Conservation (phyloP, 2,329 filamentous ascomycete genomes). For the Lachnellula occidentalis region DNA sequence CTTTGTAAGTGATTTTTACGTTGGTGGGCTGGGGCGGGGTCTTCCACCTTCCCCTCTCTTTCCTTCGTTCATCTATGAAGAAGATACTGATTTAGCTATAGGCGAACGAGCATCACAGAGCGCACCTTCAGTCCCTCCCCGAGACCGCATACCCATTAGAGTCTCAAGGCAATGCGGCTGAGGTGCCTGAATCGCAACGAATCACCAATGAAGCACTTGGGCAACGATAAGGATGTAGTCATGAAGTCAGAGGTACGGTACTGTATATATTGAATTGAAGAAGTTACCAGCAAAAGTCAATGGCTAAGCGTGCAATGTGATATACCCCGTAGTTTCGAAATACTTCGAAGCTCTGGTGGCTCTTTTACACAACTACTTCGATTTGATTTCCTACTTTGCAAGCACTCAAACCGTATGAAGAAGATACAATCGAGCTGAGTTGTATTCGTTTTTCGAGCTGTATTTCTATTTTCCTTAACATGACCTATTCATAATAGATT, state of each 20-base stretch:
- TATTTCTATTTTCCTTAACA: too few species aligned
- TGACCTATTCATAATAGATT: too few species aligned
- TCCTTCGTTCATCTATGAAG: neutral
- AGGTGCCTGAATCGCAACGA: slow-evolving; percentile 52
- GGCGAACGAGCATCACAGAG: slow-evolving; percentile 86
- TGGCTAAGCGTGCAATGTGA: neutral
- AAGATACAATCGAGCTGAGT: too few species aligned
- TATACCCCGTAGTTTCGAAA: neutral
- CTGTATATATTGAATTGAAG: slow-evolving; percentile 24
- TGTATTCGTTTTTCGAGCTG: too few species aligned
- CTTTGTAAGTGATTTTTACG: slow-evolving; percentile 60
- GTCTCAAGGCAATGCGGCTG: slow-evolving; percentile 51
- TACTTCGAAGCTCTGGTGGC: too few species aligned
- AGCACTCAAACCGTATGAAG: too few species aligned
- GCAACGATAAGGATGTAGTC: slow-evolving; percentile 45
- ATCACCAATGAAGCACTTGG: slow-evolving; percentile 53
- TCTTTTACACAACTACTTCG: too few species aligned
- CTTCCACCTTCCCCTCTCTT: neutral
- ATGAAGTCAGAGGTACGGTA: slow-evolving; percentile 4
- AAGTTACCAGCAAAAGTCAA: slow-evolving; percentile 1
- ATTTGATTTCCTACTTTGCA: too few species aligned
- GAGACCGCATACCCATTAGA: slow-evolving; percentile 75
- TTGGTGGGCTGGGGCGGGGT: slow-evolving; percentile 3
- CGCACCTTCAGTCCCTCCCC: slow-evolving; percentile 76
- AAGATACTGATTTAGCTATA: slow-evolving; percentile 35